Percentiles rank a stretch among this genome's conserved stretches.
phyloP scores from a whole-genome alignment of 164 flowering plant species.

The Cinnamomum chago region DNA sequence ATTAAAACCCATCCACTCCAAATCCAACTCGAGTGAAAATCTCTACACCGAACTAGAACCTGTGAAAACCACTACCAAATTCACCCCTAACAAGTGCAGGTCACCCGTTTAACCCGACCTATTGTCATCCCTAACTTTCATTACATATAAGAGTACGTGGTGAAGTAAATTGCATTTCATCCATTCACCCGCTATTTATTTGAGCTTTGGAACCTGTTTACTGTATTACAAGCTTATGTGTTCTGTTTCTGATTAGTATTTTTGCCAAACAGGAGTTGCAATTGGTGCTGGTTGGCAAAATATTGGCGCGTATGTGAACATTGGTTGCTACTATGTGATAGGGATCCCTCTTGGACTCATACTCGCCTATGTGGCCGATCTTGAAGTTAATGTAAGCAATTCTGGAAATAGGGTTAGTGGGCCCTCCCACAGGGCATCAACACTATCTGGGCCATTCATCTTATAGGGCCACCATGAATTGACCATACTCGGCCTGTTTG shows the following conservation, averaged over 20 bases:
- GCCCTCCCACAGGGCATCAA: not conserved
- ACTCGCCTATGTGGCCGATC: slow-evolving; percentile 30
- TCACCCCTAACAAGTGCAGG: too few species aligned
- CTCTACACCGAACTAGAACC: too few species aligned
- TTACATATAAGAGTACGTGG: too few species aligned
- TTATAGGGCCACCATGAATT: not conserved
- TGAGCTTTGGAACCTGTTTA: too few species aligned
- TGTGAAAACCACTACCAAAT: too few species aligned
- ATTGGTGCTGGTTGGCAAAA: slow-evolving; percentile 56
- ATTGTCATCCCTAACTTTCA: too few species aligned
- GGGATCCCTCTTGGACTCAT: slow-evolving; percentile 43
- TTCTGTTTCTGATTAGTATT: not conserved
- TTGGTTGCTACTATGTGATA: slow-evolving; percentile 35
- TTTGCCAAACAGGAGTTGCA: slow-evolving; percentile 43
- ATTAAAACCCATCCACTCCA: too few species aligned
- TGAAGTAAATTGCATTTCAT: too few species aligned
- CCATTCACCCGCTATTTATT: too few species aligned
- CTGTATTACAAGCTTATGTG: not conserved
- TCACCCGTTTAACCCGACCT: too few species aligned
- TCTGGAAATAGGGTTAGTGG: not conserved
- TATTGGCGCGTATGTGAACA: slow-evolving; percentile 38
- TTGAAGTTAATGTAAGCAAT: slow-evolving; percentile 27
- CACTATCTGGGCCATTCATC: not conserved
- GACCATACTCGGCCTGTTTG: not conserved
- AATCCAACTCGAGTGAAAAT: too few species aligned